A percentile compares a stretch with the other conserved stretches of the same genome.
Evolutionary conservation across 140 eudicot genomes (phyloP).

Genomic region (Cichorium intybus): DNA sequence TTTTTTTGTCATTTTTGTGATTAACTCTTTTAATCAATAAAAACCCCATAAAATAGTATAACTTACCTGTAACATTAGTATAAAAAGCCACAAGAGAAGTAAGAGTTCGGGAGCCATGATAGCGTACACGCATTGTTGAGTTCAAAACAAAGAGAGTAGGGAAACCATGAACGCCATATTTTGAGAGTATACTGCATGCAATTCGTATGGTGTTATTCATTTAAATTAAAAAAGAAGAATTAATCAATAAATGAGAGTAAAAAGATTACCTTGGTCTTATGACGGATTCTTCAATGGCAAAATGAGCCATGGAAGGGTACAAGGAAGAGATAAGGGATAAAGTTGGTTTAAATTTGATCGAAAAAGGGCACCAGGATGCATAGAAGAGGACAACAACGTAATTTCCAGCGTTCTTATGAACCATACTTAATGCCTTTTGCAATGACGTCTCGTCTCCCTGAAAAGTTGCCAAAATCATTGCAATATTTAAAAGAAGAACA

Average conservation of each 20-base stretch:
- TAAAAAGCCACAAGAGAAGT: constrained; percentile 67
- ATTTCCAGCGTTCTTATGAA: constrained; percentile 42
- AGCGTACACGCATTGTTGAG: constrained; percentile 82
- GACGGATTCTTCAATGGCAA: constrained; percentile 80
- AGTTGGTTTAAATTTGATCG: constrained; percentile 60
- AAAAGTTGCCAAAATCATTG: background rate
- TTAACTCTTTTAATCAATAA: no score
- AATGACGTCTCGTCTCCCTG: constrained; percentile 77
- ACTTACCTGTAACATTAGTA: constrained; percentile 63
- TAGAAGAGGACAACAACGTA: constrained; percentile 81
- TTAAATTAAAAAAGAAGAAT: background rate
- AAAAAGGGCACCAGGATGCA: constrained; percentile 95
- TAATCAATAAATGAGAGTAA: background rate
- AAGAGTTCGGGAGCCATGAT: constrained; percentile 76
- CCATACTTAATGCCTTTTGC: constrained; percentile 67
- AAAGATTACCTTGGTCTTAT: constrained; percentile 71
- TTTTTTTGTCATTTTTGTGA: no score
- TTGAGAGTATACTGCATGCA: constrained; percentile 72
- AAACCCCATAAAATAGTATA: background rate
- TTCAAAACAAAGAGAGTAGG: constrained; percentile 79
- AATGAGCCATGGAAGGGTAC: constrained; percentile 82
- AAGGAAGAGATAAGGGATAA: constrained; percentile 60
- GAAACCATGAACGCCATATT: constrained; percentile 88
- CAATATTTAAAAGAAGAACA: background rate
- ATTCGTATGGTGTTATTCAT: background rate